Evolutionary conservation across 192 early-diverging fungal species (phyloP).

Genomic region (Entophlyctis helioformis): DNA sequence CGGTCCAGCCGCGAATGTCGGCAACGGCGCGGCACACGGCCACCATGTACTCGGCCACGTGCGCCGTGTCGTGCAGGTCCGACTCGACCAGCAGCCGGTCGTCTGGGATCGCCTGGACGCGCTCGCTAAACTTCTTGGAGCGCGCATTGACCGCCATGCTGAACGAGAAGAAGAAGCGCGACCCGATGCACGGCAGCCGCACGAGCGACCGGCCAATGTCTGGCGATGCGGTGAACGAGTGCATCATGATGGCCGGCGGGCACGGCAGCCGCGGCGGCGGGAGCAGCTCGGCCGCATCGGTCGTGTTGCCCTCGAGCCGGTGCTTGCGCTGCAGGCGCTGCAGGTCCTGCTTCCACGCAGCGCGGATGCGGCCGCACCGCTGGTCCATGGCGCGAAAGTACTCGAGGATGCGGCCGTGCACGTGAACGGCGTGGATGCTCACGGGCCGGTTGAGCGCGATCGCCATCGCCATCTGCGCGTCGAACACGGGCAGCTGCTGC

Average conservation of each 20-base stretch:
- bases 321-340: slow-evolving; percentile 8
- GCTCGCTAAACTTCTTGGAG: slow-evolving; percentile 40
- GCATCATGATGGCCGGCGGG: slow-evolving; percentile 64
- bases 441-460: slow-evolving; percentile 45
- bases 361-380: too few relatives aligned
- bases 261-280: slow-evolving; percentile 3
- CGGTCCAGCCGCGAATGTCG: slow-evolving; percentile 44
- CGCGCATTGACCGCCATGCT: slow-evolving; percentile 65
- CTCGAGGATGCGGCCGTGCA: slow-evolving; percentile 48
- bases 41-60: slow-evolving; percentile 40
- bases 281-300: slow-evolving; percentile 7
- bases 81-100: slow-evolving; percentile 72
- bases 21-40: slow-evolving; percentile 41
- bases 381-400: slow-evolving; percentile 24
- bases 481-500: slow-evolving; percentile 41
- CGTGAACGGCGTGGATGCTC: slow-evolving; percentile 73
- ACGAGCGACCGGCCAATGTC: slow-evolving; percentile 51
- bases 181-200: slow-evolving; percentile 15
- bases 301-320: slow-evolving; percentile 17
- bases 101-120: slow-evolving; percentile 61
- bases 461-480: slow-evolving; percentile 60
- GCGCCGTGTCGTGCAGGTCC: slow-evolving; percentile 50
- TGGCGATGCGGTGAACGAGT: slow-evolving; percentile 74
- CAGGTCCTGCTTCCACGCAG: slow-evolving; percentile 6
- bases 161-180: slow-evolving; percentile 65